phyloP scores from a whole-genome alignment of 345 rosid genomes.

The Populus davidiana region DNA sequence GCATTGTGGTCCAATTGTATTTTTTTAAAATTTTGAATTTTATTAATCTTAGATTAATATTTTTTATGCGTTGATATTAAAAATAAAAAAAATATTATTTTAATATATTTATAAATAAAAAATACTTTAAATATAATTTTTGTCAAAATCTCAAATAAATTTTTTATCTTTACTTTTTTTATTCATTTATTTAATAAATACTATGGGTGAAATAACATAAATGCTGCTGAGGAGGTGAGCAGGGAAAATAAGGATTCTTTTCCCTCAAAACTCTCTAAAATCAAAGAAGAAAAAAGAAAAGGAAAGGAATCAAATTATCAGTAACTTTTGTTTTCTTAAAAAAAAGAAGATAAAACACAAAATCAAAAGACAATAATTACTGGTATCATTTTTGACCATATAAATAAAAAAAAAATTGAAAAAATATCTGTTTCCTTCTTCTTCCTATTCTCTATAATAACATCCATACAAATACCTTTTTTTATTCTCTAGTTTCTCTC shows the following conservation, averaged over 20 bases:
- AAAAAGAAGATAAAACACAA: not conserved
- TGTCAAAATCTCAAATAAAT: no score
- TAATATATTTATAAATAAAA: no score
- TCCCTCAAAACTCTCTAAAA: not conserved
- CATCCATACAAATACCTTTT: not conserved
- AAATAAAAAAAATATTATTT: no score
- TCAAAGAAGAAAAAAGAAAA: not conserved
- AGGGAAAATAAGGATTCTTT: not conserved
- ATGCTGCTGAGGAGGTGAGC: not conserved
- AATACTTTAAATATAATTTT: no score
- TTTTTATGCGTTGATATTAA: no score
- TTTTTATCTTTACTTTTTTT: no score
- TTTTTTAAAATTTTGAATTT: no score
- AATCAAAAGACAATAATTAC: not conserved
- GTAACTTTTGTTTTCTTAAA: no score
- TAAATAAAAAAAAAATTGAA: not conserved
- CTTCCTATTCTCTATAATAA: not conserved
- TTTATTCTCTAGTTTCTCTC: not conserved
- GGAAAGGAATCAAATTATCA: no score
- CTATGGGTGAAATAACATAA: no score
- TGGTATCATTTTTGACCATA: not conserved
- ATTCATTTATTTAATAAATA: no score
- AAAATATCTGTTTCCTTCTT: constrained; percentile 3
- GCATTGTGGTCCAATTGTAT: accelerated
- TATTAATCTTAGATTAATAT: no score